A percentile compares a stretch with the other conserved stretches of the same genome.
Conservation (phyloP, 306 rosid species). For the Astragalus glycyphyllos region DNA sequence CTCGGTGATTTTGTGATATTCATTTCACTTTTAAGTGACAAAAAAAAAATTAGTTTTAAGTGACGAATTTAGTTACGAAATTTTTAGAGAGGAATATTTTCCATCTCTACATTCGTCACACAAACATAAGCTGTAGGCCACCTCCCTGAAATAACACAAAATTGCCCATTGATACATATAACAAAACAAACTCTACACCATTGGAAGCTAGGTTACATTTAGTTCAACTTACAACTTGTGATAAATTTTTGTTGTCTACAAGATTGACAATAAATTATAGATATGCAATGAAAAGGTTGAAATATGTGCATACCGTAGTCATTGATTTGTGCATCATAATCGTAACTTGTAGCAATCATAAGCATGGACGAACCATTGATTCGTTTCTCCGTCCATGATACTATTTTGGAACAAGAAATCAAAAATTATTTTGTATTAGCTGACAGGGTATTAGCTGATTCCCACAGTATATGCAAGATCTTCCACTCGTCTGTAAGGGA, state of each 20-base stretch:
- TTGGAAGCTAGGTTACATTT: conserved; percentile 1
- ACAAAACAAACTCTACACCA: conserved; percentile 4
- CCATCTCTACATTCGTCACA: too few species aligned
- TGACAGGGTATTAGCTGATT: neutral
- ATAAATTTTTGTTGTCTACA: conserved; percentile 17
- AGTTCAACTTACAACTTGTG: neutral
- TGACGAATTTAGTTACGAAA: too few species aligned
- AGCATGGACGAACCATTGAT: conserved; percentile 78
- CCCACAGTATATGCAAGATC: conserved; percentile 91
- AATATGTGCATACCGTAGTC: conserved; percentile 77
- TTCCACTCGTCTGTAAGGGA: conserved; percentile 84
- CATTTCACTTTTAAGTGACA: too few species aligned
- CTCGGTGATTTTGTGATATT: too few species aligned
- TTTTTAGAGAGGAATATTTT: too few species aligned
- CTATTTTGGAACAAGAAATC: conserved; percentile 55
- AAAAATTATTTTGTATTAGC: conserved; percentile 36
- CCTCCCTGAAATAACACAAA: conserved; percentile 8
- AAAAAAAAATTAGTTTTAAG: too few species aligned
- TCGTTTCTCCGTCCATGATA: conserved; percentile 98
- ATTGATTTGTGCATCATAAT: conserved; percentile 96
- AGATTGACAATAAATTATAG: conserved; percentile 18
- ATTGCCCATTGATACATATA: conserved; percentile 5
- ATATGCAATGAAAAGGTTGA: conserved; percentile 33
- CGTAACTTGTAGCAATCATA: conserved; percentile 89
- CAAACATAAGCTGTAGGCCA: too few species aligned